A percentile compares a stretch with the other conserved stretches of the same genome.
phyloP scores from a whole-genome alignment of 768 basidiomycete genomes.

The Strobilomyces dryophilus region DNA sequence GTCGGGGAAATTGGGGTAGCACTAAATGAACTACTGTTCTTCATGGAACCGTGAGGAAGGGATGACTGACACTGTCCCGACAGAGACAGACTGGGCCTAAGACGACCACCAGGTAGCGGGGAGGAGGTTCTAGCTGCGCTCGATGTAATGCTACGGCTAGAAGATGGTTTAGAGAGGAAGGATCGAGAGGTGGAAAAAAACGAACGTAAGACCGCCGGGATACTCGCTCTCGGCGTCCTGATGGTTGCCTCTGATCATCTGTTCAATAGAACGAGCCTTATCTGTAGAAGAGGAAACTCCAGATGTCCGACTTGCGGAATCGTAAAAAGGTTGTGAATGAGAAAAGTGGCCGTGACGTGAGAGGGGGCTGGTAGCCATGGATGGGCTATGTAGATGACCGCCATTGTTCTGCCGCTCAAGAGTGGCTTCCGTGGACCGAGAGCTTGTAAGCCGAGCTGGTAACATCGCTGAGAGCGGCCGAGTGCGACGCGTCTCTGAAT shows the following conservation, averaged over 20 bases:
- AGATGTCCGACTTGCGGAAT: not conserved
- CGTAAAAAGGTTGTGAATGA: conserved; percentile 5
- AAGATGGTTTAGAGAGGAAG: conserved; percentile 4
- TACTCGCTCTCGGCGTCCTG: conserved; percentile 5
- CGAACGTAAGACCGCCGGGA: conserved; percentile 9
- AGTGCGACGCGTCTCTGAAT: not conserved
- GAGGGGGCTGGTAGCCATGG: not conserved
- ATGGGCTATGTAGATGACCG: not conserved
- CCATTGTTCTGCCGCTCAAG: not conserved
- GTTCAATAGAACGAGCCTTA: not conserved
- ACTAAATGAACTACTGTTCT: not conserved
- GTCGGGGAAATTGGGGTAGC: not conserved
- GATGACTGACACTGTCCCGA: conserved; percentile 2
- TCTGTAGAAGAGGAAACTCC: no score
- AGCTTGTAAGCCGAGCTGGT: not conserved
- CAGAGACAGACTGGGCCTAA: not conserved
- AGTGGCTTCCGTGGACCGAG: conserved; percentile 1
- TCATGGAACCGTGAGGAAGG: not conserved
- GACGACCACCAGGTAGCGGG: conserved; percentile 9
- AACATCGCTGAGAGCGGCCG: not conserved
- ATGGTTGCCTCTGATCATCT: not conserved
- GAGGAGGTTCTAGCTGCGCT: conserved; percentile 8
- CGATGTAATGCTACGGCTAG: conserved; percentile 4
- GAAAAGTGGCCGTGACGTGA: conserved; percentile 8
- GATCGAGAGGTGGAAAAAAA: not conserved